Base-by-base conservation (phyloP, 129 eudicot species). In the Ambrosia artemisiifolia region DNA sequence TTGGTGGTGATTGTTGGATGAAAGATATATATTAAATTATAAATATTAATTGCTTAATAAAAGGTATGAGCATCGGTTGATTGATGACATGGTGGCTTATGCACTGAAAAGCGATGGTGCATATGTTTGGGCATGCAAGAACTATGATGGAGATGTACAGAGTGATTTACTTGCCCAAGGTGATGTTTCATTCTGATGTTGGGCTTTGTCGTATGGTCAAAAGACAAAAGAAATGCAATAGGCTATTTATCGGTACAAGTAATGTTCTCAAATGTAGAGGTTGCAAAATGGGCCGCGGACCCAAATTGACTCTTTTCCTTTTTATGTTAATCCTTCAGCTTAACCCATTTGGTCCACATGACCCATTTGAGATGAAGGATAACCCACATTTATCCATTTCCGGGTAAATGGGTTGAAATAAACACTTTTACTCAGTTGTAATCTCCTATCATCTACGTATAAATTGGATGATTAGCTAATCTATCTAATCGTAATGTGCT, bases 141-240 rank as follows among this genome's bases (percentile, higher is more conserved):
- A 94, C 81, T 94, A 94, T 78, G 98, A 94, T 79, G 98, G 98
- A 76, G 98, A 94, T 84, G 96, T 94, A 3, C 98, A 87, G 75
- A 94, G 98, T 73, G 96, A 94, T 90, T 79, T 94, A 79, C 98
- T 94, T 67, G 98, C 98, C 49, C 96, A 90, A 87, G 98, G 98
- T 93, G 80, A 70, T 62, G 59, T 63, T 54, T 18, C 66, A 55
- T 64, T 66, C 33, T 74, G 3, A 49, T 53, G 19, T 20, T 0
- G 42, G 36, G 47, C 11, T 44, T 57, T 24, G 20, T 57, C 55
- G 60, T 48, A 47, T 11, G 44, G 4, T 50, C 46, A 59, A 30
- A 59, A 28, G 65, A 30, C 9, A 56, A 65, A 40, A n/a, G 38
- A 54, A 66, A 40, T 28, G 20, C 35, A 56, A 67, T 28, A 40